Base-by-base conservation (phyloP, 805 yeast genomes). In the Starmerella geochares region DNA sequence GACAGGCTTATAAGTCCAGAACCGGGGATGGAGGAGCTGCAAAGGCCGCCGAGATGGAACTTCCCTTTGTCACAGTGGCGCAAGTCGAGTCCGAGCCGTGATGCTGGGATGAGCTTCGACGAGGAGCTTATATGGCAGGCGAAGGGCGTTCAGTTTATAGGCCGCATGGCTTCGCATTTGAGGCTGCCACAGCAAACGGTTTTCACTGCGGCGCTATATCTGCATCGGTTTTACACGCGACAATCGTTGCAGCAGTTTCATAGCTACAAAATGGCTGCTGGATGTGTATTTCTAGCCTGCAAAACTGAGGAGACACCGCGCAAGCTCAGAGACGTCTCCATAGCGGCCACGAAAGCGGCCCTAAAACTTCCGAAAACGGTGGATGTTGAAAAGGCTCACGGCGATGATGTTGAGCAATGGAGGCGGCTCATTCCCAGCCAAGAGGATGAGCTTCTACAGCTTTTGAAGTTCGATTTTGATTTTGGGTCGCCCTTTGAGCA, bases 261-360 rank as follows among this genome's bases (percentile, higher is more conserved):
- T 51, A 70, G 71, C 46, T 77, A 71, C 54, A 78, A 77, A 51
- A 65, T 72, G 7, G 79, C 72, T 0, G 78, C 76, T 1, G 70
- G 78, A 2, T 62, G 74, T 27, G 55, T 77, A 16, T 77, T 77
- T 55, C 62, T 77, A 23, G 79, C 79, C 3, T 68, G 76, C 48
- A 77, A 77, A 52, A 69, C 75, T 7, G 79, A 76, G 47, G 81
- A 77, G 49, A 68, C 76, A 27, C 67, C 72, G 29, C 65, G 81
- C 25, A 61, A 70, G 33, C 60, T 77, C 25, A 61, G 71, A 36
- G 79, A 76, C 47, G 68, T 77, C 4, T 76, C 75, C 19, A 66
- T 69, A n/a, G 67, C 70, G 4, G 72, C 77, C 56, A 74, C 77
- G 4, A 66, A 67, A 42, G 67, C 71, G 4, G 78, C 80, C 0